Base-by-base conservation (phyloP, 163 green algal species). In the Chloroidium sp. region DNA sequence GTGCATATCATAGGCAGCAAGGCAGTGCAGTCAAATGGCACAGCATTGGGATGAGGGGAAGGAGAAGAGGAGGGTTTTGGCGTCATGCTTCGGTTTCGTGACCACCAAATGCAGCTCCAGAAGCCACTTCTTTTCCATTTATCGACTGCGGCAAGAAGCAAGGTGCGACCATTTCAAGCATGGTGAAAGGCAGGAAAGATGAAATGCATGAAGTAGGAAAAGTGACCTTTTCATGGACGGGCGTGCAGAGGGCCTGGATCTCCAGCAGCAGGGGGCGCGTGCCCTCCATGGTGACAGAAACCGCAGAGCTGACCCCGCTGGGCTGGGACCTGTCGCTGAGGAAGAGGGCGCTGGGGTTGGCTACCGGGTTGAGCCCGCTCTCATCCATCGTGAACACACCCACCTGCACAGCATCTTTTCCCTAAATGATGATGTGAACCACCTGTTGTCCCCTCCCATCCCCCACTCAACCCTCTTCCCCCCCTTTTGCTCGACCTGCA, bases 351-450 rank as follows among this genome's bases (percentile, higher is more conserved):
- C 83, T 91, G 36, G 91, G 92, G 80, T 95, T 90, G 69, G 82
- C 36, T 69, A 96, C 91, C n/a, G 88, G 87, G 62, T 79, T 62
- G 76, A 96, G 82, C 8, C 92, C 92, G 3, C 83, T 64, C 3
- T 91, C 83, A 2, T 80, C 78, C 93, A 97, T 96, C 58, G 86
- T 76, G 81, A 97, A 97, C 1, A 97, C 89, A 1, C 91, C 91
- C 6, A 97, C 80, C 80, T 84, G 80, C 4, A 13, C 69, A 62
- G 3, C 36, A 36, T 36, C 36, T 36, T 36, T 36, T 36, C 36
- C 67, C 67, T n/a, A 10, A 10, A 6, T 72, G 8, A 6, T 72
- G 67, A 72, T 72, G 67, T 72, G 8, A 72, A 72, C 67, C 8
- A 10, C 57, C 2, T 14, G 3, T 14, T 36, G 36, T 36, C 36